Conservation (phyloP, 257 asterid genomes). For the Handroanthus guayacan region DNA sequence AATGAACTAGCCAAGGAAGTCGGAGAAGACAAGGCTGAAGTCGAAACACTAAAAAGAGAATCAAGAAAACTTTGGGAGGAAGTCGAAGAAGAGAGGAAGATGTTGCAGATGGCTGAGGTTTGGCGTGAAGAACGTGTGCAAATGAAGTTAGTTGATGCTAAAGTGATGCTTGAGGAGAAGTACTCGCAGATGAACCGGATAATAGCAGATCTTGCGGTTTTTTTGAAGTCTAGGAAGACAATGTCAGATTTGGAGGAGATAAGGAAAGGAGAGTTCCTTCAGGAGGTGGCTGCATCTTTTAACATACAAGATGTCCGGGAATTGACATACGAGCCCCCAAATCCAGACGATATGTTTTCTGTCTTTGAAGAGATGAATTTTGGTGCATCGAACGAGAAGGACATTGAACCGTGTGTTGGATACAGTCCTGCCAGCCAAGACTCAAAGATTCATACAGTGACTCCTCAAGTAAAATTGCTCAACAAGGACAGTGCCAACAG, state of each 20-base stretch:
- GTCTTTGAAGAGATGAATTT: conserved; percentile 57
- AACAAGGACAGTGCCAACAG: conserved; percentile 43
- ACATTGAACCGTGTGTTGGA: conserved; percentile 14
- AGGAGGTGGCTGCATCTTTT: conserved; percentile 53
- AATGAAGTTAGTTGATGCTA: conserved; percentile 75
- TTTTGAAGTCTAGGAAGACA: conserved; percentile 43
- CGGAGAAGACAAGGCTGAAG: conserved; percentile 68
- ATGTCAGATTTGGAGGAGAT: conserved; percentile 49
- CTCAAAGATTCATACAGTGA: conserved; percentile 48
- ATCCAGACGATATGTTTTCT: conserved; percentile 61
- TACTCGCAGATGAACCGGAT: conserved; percentile 61
- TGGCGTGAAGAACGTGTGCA: conserved; percentile 88
- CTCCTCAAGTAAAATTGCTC: conserved; percentile 44
- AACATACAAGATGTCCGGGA: conserved; percentile 59
- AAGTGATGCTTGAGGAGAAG: conserved; percentile 71
- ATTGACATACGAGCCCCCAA: conserved; percentile 66
- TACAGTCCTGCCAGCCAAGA: conserved; percentile 13
- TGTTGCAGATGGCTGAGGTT: conserved; percentile 82
- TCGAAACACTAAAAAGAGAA: conserved; percentile 66
- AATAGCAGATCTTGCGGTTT: conserved; percentile 54
- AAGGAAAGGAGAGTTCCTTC: conserved; percentile 56
- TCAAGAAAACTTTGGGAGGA: conserved; percentile 59
- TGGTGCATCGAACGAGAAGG: conserved; percentile 48
- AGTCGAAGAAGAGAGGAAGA: conserved; percentile 76
- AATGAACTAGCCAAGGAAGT: conserved; percentile 79